These are phyloP conservation scores for Setomelanomma holmii DNA, from an alignment of 2,329 filamentous ascomycete genomes.

Conservation along the genomic window DNA sequence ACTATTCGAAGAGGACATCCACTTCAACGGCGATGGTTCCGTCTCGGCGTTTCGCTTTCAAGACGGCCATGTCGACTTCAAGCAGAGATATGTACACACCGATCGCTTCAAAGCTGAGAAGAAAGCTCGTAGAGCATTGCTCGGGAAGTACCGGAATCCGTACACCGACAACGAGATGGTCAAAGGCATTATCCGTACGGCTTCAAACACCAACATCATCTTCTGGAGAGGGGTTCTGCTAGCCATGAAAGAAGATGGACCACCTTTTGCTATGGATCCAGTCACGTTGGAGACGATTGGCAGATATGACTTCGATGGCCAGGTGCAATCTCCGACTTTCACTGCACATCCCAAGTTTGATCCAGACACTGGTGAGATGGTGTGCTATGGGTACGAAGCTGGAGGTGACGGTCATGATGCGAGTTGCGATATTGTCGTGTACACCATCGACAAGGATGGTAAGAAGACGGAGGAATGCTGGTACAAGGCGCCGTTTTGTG, in stretches of 20 bases:
- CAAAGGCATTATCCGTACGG: constrained; percentile 62
- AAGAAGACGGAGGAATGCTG: constrained; percentile 50
- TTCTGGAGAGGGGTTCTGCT: constrained; percentile 64
- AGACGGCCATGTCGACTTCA: constrained; percentile 52
- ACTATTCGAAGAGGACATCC: constrained; percentile 62
- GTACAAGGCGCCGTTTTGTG: constrained; percentile 50
- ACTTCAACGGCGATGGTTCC: constrained; percentile 55
- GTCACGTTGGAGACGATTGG: constrained; percentile 50
- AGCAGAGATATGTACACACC: constrained; percentile 53
- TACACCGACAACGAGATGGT: constrained; percentile 64
- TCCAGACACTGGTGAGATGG: constrained; percentile 51
- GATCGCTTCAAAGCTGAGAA: constrained; percentile 52
- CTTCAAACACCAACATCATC: constrained; percentile 67
- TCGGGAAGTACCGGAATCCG: constrained; percentile 65
- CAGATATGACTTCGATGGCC: constrained; percentile 50
- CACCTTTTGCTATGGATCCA: constrained; percentile 51
- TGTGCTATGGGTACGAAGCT: constrained; percentile 53
- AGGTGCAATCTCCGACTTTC: constrained; percentile 50
- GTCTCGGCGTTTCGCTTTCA: constrained; percentile 53
- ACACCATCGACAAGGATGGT: constrained; percentile 49
- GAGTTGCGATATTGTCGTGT: constrained; percentile 49
- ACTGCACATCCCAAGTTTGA: constrained; percentile 57
- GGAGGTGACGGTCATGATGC: constrained; percentile 45
- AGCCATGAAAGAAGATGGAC: constrained; percentile 58
- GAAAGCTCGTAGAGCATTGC: constrained; percentile 51